Conservation (phyloP, 768 basidiomycete genomes). For the Phlegmacium glaucopus region DNA sequence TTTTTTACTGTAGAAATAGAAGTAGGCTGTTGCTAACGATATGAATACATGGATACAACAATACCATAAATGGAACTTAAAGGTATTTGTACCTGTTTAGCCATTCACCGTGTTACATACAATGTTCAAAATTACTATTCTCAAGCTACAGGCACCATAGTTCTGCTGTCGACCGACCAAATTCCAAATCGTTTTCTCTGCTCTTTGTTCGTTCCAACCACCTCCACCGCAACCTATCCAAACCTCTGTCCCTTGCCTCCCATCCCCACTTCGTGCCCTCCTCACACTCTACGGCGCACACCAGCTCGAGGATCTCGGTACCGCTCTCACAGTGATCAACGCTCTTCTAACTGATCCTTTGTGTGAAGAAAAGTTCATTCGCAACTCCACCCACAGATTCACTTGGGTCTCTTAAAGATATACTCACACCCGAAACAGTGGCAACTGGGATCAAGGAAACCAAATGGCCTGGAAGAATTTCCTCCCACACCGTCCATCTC, state of each 20-base stretch:
- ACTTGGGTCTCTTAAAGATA: constrained; percentile 16
- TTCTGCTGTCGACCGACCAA: constrained; percentile 31
- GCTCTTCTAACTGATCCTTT: constrained; percentile 34
- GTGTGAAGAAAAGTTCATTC: background rate
- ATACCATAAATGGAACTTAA: too few relatives aligned
- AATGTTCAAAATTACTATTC: too few relatives aligned
- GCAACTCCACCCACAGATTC: background rate
- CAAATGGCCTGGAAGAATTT: constrained; percentile 82
- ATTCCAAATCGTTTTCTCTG: constrained; percentile 27
- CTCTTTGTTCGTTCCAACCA: constrained; percentile 14
- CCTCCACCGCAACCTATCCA: constrained; percentile 38
- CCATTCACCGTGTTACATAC: too few relatives aligned
- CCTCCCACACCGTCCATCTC: constrained; percentile 51
- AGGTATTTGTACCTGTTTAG: too few relatives aligned
- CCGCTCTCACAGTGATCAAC: constrained; percentile 62
- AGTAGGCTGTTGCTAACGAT: too few relatives aligned
- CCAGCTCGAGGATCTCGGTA: constrained; percentile 81
- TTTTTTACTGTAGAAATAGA: too few relatives aligned
- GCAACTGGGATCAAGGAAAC: constrained; percentile 45
- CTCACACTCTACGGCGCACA: constrained; percentile 78
- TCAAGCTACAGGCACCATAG: too few relatives aligned
- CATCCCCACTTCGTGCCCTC: constrained; percentile 39
- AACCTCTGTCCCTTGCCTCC: constrained; percentile 40
- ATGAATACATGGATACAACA: too few relatives aligned
- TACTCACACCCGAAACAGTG: constrained; percentile 50